Base-by-base conservation (phyloP, 2,329 filamentous ascomycete genomes). In the Pestalotiopsis sp. region DNA sequence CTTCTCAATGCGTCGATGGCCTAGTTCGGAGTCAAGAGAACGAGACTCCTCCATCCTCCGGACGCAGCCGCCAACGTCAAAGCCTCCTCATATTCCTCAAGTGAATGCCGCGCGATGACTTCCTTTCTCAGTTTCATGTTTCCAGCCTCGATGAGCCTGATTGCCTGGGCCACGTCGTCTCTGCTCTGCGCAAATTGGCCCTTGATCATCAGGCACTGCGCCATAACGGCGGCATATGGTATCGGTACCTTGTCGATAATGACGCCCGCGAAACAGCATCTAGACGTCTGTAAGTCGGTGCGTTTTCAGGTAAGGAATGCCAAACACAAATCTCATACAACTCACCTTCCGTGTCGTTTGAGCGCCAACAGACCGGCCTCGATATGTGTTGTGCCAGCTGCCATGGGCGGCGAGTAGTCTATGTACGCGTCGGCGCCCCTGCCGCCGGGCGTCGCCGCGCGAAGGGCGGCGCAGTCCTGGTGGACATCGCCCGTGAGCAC, bases 191-290 rank as follows among this genome's bases (percentile, higher is more conserved):
- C 61, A 23, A 63, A 63, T 12, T 63, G 61, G 14, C 61, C 61
- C 61, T 38, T 38, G 36, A 63, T 63, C 4, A 36, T 63, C 36
- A 63, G 23, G 27, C 61, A 63, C 25, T 63, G 27, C 12, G n/a
- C 36, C 61, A 63, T 63, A 36, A 63, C 12, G 36, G 38, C 61
- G 17, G 61, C 61, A 38, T 63, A 63, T n/a, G 61, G 61, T 14
- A 63, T 38, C 4, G 61, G 14, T 3, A 63, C 61, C 12, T 63
- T 63, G 27, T 39, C 61, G 23, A 36, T 4, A 23, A 63, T 41
- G 12, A 63, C 61, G 38, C 61, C 61, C 2, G 61, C 61, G 61
- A 63, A 63, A 12, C 61, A 63, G 38, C 61, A 63, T 23, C 61
- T 63, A 7, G 14, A 63, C 38, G 36, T 25, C 38, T n/a, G 61